Conservation (phyloP, 1,284 basidiomycete species). For the Agaricales sp. region DNA sequence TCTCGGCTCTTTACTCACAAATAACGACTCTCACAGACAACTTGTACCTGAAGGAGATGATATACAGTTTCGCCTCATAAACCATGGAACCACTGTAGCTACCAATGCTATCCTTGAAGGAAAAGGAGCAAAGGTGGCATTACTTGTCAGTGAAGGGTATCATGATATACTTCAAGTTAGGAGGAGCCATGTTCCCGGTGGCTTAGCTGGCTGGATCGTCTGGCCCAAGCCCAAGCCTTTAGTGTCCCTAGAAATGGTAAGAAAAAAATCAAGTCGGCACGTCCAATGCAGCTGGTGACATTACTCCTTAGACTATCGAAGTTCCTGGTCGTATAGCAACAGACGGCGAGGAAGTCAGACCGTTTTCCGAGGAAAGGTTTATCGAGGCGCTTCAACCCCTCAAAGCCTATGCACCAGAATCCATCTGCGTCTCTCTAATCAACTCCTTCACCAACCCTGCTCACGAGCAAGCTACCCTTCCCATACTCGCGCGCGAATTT, state of each 20-base stretch:
- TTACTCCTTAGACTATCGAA: slow-evolving; percentile 16
- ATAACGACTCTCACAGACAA: slow-evolving; percentile 6
- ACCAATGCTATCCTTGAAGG: not conserved
- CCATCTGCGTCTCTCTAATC: slow-evolving; percentile 20
- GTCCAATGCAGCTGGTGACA: not conserved
- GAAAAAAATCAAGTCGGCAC: too few species aligned
- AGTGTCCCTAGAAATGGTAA: slow-evolving; percentile 18
- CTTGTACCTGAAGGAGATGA: slow-evolving; percentile 16
- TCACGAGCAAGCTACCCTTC: slow-evolving; percentile 17
- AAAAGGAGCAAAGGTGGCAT: slow-evolving; percentile 12
- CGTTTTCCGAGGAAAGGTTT: slow-evolving; percentile 14
- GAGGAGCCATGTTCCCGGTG: slow-evolving; percentile 20
- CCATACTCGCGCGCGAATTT: slow-evolving; percentile 14
- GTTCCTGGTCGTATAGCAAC: slow-evolving; percentile 19
- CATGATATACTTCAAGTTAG: slow-evolving; percentile 20
- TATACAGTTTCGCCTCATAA: slow-evolving; percentile 21
- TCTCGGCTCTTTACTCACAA: slow-evolving; percentile 2
- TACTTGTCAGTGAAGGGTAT: slow-evolving; percentile 22
- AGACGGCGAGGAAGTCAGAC: slow-evolving; percentile 16
- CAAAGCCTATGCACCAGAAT: slow-evolving; percentile 13
- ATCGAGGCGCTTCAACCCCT: slow-evolving; percentile 11
- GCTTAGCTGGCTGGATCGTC: slow-evolving; percentile 18
- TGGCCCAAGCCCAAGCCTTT: slow-evolving; percentile 21
- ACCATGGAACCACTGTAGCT: slow-evolving; percentile 14
- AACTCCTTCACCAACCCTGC: slow-evolving; percentile 20